A percentile compares a stretch with the other conserved stretches of the same genome.
These are phyloP conservation scores for Striga hermonthica DNA, from an alignment of 305 asterid species.

Conservation along the genomic window DNA sequence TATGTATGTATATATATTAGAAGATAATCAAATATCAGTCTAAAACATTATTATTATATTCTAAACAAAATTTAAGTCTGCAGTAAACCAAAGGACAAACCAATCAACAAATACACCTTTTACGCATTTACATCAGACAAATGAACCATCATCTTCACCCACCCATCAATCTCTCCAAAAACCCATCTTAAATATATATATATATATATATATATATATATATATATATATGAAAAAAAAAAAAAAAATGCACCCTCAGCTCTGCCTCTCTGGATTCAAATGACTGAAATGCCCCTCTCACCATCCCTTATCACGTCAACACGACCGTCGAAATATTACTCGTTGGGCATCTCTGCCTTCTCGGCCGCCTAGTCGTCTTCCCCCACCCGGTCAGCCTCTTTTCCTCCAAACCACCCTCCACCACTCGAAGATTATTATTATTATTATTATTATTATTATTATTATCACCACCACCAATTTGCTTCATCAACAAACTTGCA, in stretches of 20 bases:
- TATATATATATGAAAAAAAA: too few relatives aligned
- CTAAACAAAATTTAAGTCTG: slow-evolving; percentile 1
- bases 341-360: slow-evolving; percentile 76
- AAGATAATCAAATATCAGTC: slow-evolving; percentile 15
- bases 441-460: too few relatives aligned
- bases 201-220: too few relatives aligned
- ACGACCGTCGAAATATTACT: slow-evolving; percentile 55
- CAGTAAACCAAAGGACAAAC: slow-evolving; percentile 27
- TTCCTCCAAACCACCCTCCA: slow-evolving; percentile 49
- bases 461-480: not conserved
- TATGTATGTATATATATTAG: slow-evolving; percentile 27
- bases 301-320: slow-evolving; percentile 37
- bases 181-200: not conserved
- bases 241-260: not conserved
- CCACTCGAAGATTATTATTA: not conserved
- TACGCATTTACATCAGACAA: slow-evolving; percentile 30
- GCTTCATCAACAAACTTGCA: slow-evolving; percentile 38
- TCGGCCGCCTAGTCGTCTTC: slow-evolving; percentile 89
- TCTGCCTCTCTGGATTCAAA: too few relatives aligned
- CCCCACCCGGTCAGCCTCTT: slow-evolving; percentile 93
- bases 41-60: slow-evolving; percentile 34
- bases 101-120: slow-evolving; percentile 20
- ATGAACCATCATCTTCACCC: not conserved
- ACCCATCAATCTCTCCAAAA: not conserved
- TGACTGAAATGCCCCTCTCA: too few relatives aligned